These are phyloP conservation scores for Filobasidium wieringae DNA, from an alignment of 768 basidiomycete genomes.

Conservation along the genomic window DNA sequence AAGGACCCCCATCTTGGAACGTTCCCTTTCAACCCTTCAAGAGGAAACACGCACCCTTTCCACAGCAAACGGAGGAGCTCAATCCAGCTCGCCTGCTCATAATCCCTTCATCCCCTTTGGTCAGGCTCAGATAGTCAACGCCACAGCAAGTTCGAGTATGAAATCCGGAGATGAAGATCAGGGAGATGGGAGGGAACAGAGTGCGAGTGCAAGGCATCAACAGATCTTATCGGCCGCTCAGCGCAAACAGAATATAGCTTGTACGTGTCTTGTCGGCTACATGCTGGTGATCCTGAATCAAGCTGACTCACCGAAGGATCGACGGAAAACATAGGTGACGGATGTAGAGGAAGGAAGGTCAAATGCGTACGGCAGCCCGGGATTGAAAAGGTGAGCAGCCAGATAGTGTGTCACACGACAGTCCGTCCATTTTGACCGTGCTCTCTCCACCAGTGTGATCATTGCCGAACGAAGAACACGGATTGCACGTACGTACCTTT, in stretches of 20 bases:
- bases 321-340: conserved; percentile 4
- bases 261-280: conserved; percentile 1
- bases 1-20: no score
- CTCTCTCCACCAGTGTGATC: conserved; percentile 43
- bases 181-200: background rate
- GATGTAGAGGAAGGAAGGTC: conserved; percentile 53
- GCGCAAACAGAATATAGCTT: conserved; percentile 16
- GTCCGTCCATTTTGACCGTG: background rate
- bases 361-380: conserved; percentile 74
- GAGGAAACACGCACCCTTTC: no score
- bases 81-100: no score
- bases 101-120: no score
- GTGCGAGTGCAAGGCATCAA: background rate
- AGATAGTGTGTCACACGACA: background rate
- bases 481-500: conserved; percentile 67
- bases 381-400: conserved; percentile 47
- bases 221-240: background rate
- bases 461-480: conserved; percentile 75
- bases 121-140: no score
- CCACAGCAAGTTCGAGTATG: no score
- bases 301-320: background rate
- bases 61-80: no score
- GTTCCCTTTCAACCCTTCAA: no score
- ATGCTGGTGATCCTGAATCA: background rate
- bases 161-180: no score